These are phyloP conservation scores for Lathyrus oleraceus DNA, from an alignment of 306 rosid species.

Conservation along the genomic window DNA sequence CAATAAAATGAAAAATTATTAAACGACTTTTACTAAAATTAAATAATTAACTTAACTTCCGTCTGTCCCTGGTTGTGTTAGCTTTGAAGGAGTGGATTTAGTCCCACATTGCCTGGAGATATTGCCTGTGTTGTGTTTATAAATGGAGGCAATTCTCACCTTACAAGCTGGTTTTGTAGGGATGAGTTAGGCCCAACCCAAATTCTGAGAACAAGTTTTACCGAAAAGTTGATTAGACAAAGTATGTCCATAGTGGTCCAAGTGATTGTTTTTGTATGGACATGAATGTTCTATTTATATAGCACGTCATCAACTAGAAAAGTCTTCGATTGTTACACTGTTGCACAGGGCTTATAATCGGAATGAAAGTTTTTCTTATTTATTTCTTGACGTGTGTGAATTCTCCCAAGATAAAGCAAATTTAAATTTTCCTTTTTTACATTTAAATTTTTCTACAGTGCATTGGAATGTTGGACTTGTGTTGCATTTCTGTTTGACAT, in stretches of 20 bases:
- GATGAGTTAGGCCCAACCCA: too few relatives aligned
- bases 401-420: neutral
- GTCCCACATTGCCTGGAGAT: too few relatives aligned
- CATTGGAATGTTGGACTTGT: neutral
- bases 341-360: neutral
- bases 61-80: neutral
- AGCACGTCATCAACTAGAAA: neutral
- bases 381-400: neutral
- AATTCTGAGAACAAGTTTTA: neutral
- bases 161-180: too few relatives aligned
- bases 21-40: too few relatives aligned
- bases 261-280: neutral
- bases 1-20: too few relatives aligned
- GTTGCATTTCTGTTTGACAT: slow-evolving; percentile 29
- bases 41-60: too few relatives aligned
- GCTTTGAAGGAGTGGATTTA: too few relatives aligned
- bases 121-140: too few relatives aligned
- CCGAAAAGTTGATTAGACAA: neutral
- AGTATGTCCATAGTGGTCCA: neutral
- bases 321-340: neutral
- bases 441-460: slow-evolving; percentile 7
- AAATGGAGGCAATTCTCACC: too few relatives aligned
- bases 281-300: neutral
- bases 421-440: neutral
- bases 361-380: neutral